Percentiles rank a stretch among this genome's conserved stretches.
Conservation (phyloP, 1,139 yeast genomes). For the Williopsis jadinii region DNA sequence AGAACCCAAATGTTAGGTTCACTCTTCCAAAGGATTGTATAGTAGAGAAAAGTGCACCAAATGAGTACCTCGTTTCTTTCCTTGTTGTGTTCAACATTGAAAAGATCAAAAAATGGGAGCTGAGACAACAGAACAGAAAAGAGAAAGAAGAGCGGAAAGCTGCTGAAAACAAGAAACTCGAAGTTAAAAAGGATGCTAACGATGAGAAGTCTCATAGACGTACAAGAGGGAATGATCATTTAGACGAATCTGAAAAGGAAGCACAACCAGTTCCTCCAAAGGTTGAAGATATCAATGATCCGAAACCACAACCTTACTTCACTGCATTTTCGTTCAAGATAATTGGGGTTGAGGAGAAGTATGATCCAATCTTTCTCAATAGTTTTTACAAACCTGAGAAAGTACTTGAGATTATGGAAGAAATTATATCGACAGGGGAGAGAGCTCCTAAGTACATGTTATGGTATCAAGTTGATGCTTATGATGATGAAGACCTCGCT, state of each 20-base stretch:
- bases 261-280: no score
- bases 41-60: constrained; percentile 49
- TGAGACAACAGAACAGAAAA: constrained; percentile 23
- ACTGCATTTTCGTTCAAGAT: constrained; percentile 61
- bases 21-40: constrained; percentile 70
- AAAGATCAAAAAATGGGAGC: constrained; percentile 20
- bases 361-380: constrained; percentile 60
- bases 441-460: constrained; percentile 57
- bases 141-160: constrained; percentile 21
- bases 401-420: constrained; percentile 56
- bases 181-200: constrained; percentile 11
- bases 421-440: constrained; percentile 51
- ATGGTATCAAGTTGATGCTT: constrained; percentile 85
- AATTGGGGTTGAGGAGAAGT: constrained; percentile 56
- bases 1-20: constrained; percentile 70
- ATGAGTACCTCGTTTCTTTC: constrained; percentile 58
- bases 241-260: no score
- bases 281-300: constrained; percentile 13
- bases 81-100: constrained; percentile 47
- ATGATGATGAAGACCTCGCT: constrained; percentile 49
- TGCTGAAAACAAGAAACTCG: constrained; percentile 9
- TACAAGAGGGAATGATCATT: no score
- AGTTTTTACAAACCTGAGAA: constrained; percentile 54
- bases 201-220: not conserved
- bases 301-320: constrained; percentile 39